phyloP scores from a whole-genome alignment of 1,284 basidiomycete species.

The Apiotrichum gamsii region DNA sequence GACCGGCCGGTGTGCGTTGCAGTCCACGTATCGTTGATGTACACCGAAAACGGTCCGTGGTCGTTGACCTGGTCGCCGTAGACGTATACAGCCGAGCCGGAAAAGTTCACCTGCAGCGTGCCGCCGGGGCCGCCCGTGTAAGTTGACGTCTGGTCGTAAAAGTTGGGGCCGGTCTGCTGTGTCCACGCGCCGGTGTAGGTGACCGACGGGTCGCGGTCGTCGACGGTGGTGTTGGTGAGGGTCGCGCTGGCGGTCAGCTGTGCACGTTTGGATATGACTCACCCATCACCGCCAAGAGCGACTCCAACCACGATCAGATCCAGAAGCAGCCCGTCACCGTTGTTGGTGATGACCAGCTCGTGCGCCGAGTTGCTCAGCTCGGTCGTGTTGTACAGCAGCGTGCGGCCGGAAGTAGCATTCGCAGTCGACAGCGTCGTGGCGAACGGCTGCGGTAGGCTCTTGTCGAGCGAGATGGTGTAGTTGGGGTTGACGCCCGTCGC shows the following conservation, averaged over 20 bases:
- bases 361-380: slow-evolving; percentile 24
- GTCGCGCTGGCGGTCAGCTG: slow-evolving; percentile 25
- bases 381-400: slow-evolving; percentile 22
- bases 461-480: slow-evolving; percentile 39
- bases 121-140: slow-evolving; percentile 36
- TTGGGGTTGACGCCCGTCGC: slow-evolving; percentile 18
- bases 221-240: slow-evolving; percentile 39
- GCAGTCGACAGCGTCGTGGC: slow-evolving; percentile 8
- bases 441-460: slow-evolving; percentile 15
- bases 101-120: slow-evolving; percentile 35
- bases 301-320: slow-evolving; percentile 31
- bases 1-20: slow-evolving; percentile 36
- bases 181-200: slow-evolving; percentile 43
- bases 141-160: slow-evolving; percentile 35
- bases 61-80: slow-evolving; percentile 49
- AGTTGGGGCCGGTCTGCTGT: slow-evolving; percentile 35
- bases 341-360: slow-evolving; percentile 27
- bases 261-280: slow-evolving; percentile 3
- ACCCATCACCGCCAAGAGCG: slow-evolving; percentile 36
- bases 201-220: slow-evolving; percentile 30
- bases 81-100: slow-evolving; percentile 44
- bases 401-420: slow-evolving; percentile 22
- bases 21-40: slow-evolving; percentile 33
- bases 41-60: slow-evolving; percentile 43
- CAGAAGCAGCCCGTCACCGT: slow-evolving; percentile 34